Base-by-base conservation (phyloP, 2,329 filamentous ascomycete genomes). In the Xylariaceae sp. region DNA sequence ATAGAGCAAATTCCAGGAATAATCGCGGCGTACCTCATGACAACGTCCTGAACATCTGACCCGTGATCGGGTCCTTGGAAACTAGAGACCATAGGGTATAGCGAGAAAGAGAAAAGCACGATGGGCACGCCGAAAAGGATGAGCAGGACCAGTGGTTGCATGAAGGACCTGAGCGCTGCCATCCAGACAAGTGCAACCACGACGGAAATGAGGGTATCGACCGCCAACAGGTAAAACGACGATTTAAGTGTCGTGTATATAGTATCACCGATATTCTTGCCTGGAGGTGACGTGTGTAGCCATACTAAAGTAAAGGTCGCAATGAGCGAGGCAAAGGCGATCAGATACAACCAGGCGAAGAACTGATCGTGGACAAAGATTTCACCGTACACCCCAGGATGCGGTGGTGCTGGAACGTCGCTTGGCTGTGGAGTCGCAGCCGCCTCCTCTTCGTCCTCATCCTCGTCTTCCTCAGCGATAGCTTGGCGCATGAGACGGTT, bases 171-270 rank as follows among this genome's bases (percentile, higher is more conserved):
- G 47, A 99, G 76, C 1, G 95, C 77, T 1, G 91, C 88, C 58
- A 99, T 81, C 94, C 94, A 99, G 30, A 96, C 72, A 37, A 96
- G 77, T 1, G 92, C 92, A 26, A 97, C 88, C 37, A 95, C 76
- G 40, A 96, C 77, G 0, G 94, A 88, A n/a, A 96, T 86, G 19
- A 97, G 71, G 0, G 94, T 97, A 72, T 97, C 95, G 50, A 94
- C 84, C 1, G 89, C 88, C 42, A 99, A 83, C 61, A 97, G 86
- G 67, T 94, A 86, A 66, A 95, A 94, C 0, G 91, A 96, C 49
- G 85, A 84, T 63, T 88, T 86, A 37, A 99, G 74, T 3, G 89
- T 91, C 11, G 88, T 90, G 71, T 99, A 99, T 55, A 99, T 90
- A 1, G 92, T 96, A 70, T 99, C 94, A 11, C 91, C 92, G 54